Base-by-base conservation (phyloP, 495 filamentous ascomycete genomes). In the Penicillium samsonianum region DNA sequence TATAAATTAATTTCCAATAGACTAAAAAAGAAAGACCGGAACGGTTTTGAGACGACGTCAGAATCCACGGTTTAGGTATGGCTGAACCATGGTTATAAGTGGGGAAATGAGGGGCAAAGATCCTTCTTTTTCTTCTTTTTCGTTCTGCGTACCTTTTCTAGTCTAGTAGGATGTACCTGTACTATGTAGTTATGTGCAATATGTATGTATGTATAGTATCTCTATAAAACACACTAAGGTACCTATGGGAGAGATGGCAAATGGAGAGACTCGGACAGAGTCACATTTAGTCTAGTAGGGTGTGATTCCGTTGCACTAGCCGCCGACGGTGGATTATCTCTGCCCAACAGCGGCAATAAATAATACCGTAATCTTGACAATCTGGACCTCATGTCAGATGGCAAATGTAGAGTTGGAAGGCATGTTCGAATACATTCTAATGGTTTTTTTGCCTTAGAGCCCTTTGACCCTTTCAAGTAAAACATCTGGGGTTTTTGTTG, bases 261-360 rank as follows among this genome's bases (percentile, higher is more conserved):
- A 41, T 41, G 38, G 17, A 10, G 17, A 41, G 38, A 42, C 40
- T 42, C 19, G 20, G 41, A 43, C n/a, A 44, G 22, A 23, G 16
- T 47, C 8, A 16, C 44, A 28, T 28, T 17, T 10, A n/a, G 44
- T 17, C 25, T 47, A 16, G 42, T 44, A 48, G 45, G 45, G 45
- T 48, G 45, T 48, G 45, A 48, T 48, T 20, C 17, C 26, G 28
- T 30, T 31, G 10, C 45, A 48, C 43, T 28, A 28, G 23, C 22
- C 23, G 23, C 41, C 41, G 43, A 11, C 16, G 40, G 40, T 41
- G 38, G 43, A 50, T 33, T 50, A 20, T 38, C 48, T 51, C 45
- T 51, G 49, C 49, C 49, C 49, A 51, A 51, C 33, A 33, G 49
- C 31, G 31, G n/a, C 14, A 10, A 46, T 19, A 2, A 25, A 31